Evolutionary conservation across 306 rosid species (phyloP).

Genomic region (Senna tora): DNA sequence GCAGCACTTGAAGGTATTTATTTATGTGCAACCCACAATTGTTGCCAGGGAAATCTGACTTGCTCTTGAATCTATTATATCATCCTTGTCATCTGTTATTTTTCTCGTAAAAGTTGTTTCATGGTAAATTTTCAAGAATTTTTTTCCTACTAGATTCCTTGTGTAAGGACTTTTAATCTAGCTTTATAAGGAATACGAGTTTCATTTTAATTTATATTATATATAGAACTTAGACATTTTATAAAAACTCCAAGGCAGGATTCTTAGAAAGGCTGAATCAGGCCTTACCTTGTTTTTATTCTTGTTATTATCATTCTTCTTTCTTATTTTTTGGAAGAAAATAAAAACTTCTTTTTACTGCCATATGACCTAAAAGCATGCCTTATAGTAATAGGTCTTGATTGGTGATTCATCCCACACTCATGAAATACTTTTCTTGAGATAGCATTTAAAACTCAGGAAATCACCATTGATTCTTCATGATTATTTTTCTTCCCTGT

Average conservation of each 20-base stretch:
- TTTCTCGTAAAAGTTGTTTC: background rate
- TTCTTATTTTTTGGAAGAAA: background rate
- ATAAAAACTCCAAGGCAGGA: background rate
- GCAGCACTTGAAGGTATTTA: conserved; percentile 87
- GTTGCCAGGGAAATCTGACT: conserved; percentile 7
- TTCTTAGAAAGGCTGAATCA: conserved; percentile 1
- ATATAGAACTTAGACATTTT: background rate
- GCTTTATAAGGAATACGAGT: conserved; percentile 1
- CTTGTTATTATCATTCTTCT: background rate
- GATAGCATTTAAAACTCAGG: too few species aligned
- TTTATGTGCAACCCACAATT: background rate
- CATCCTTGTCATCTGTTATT: background rate
- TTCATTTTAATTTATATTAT: background rate
- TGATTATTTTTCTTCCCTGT: background rate
- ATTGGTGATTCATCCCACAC: background rate
- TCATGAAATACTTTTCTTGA: background rate
- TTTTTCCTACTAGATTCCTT: background rate
- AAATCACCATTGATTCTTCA: background rate
- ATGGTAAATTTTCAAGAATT: background rate
- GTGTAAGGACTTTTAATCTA: background rate
- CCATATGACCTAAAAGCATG: background rate
- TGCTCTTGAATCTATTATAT: background rate
- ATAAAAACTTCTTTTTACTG: background rate
- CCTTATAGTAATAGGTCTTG: conserved; percentile 1
- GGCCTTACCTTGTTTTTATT: background rate